phyloP scores from a whole-genome alignment of 371 early-diverging fungal genomes.

The Mortierella sp. region DNA sequence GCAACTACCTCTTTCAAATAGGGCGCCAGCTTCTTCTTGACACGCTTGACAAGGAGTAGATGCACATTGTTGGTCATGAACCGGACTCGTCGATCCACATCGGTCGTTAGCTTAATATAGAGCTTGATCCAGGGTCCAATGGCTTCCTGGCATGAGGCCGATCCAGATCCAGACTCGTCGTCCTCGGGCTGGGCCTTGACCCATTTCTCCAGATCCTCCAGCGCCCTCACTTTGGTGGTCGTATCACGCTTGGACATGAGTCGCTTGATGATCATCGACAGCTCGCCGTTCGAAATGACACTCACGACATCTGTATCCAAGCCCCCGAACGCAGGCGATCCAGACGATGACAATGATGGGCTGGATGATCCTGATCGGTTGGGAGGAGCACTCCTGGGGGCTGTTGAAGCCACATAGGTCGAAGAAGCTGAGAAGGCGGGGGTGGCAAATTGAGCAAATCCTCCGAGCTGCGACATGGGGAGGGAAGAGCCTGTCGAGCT shows the following conservation, averaged over 20 bases:
- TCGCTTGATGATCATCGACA: slow-evolving; percentile 72
- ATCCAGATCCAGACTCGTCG: slow-evolving; percentile 39
- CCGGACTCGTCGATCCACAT: slow-evolving; percentile 76
- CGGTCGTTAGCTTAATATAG: slow-evolving; percentile 70
- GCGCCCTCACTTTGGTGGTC: slow-evolving; percentile 77
- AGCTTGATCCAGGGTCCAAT: slow-evolving; percentile 60
- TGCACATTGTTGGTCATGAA: slow-evolving; percentile 68
- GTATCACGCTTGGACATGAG: slow-evolving; percentile 73
- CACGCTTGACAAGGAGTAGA: slow-evolving; percentile 62
- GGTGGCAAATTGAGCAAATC: slow-evolving; percentile 74
- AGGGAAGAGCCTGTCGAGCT: slow-evolving; percentile 59
- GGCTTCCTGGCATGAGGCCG: slow-evolving; percentile 46
- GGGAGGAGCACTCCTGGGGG: slow-evolving; percentile 30
- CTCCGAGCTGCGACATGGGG: slow-evolving; percentile 69
- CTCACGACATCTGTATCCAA: slow-evolving; percentile 33
- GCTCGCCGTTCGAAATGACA: slow-evolving; percentile 60
- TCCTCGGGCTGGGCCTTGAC: slow-evolving; percentile 59
- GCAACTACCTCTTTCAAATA: slow-evolving; percentile 71
- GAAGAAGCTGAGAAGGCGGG: slow-evolving; percentile 51
- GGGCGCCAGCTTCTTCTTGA: slow-evolving; percentile 73
- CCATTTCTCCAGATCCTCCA: slow-evolving; percentile 73
- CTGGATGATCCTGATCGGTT: slow-evolving; percentile 50
- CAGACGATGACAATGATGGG: slow-evolving; percentile 27
- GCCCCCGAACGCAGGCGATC: slow-evolving; percentile 28
- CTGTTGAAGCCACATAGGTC: slow-evolving; percentile 46